Conservation (phyloP, 2,329 filamentous ascomycete genomes). For the Thielaviopsis musarum region DNA sequence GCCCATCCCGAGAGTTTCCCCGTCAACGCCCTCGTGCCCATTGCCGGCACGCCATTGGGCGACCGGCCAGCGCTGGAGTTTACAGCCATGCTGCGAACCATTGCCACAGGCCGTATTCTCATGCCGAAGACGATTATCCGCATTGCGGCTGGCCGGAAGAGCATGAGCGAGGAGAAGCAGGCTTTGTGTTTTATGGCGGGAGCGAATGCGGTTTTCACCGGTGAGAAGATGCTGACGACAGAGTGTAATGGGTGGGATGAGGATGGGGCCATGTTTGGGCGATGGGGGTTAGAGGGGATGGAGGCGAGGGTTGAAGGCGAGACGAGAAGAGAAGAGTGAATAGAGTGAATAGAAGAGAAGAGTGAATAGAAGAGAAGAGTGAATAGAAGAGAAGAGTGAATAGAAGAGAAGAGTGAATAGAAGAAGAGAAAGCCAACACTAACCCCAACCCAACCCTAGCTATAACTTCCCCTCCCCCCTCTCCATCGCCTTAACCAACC, state of each 20-base stretch:
- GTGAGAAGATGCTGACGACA: slow-evolving; percentile 90
- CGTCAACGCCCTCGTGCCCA: slow-evolving; percentile 79
- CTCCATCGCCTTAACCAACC: slow-evolving; percentile 30
- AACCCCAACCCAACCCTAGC: too few relatives aligned
- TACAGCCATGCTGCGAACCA: slow-evolving; percentile 61
- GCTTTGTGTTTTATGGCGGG: slow-evolving; percentile 79
- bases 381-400: too few relatives aligned
- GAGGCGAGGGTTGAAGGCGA: slow-evolving; percentile 16
- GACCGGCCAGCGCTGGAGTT: slow-evolving; percentile 59
- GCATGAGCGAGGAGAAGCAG: slow-evolving; percentile 77
- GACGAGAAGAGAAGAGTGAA: too few relatives aligned
- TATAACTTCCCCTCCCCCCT: slow-evolving; percentile 24
- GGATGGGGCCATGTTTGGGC: slow-evolving; percentile 66
- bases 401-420: too few relatives aligned
- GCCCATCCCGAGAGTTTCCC: slow-evolving; percentile 80
- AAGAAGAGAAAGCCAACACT: too few relatives aligned
- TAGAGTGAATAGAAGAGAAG: too few relatives aligned
- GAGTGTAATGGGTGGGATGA: slow-evolving; percentile 85
- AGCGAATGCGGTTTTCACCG: slow-evolving; percentile 87
- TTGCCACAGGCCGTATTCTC: slow-evolving; percentile 66
- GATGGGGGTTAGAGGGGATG: slow-evolving; percentile 74
- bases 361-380: too few relatives aligned
- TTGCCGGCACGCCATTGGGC: slow-evolving; percentile 74
- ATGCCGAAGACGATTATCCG: slow-evolving; percentile 79
- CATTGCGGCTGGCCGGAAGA: slow-evolving; percentile 69